A percentile compares a stretch with the other conserved stretches of the same genome.
Conservation (phyloP, 805 yeast genomes). For the Lachancea nothofagi region DNA sequence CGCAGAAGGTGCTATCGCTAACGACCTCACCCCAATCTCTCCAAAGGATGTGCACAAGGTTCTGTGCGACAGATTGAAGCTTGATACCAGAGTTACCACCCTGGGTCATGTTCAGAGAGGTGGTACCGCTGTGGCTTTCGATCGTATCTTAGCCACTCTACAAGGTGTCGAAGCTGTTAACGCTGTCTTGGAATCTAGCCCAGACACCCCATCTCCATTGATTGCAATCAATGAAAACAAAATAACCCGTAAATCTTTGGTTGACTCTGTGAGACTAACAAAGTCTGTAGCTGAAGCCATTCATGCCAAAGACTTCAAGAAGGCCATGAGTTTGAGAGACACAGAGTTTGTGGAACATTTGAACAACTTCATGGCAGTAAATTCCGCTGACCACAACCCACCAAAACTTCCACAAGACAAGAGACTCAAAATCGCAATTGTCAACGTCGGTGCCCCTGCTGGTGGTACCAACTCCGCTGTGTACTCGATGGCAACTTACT, state of each 20-base stretch:
- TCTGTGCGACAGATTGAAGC: slow-evolving; percentile 75
- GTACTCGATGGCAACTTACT: slow-evolving; percentile 82
- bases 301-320: slow-evolving; percentile 66
- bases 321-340: slow-evolving; percentile 84
- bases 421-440: slow-evolving; percentile 71
- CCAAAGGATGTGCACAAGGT: slow-evolving; percentile 77
- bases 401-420: slow-evolving; percentile 54
- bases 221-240: slow-evolving; percentile 87
- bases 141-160: slow-evolving; percentile 82
- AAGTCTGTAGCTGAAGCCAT: slow-evolving; percentile 90
- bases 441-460: slow-evolving; percentile 96
- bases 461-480: slow-evolving; percentile 93
- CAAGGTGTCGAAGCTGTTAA: slow-evolving; percentile 98
- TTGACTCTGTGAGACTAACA: slow-evolving; percentile 85
- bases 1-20: slow-evolving; percentile 95
- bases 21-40: slow-evolving; percentile 72
- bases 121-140: slow-evolving; percentile 95
- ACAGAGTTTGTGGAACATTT: slow-evolving; percentile 80
- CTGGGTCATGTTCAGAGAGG: slow-evolving; percentile 98
- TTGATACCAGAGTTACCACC: slow-evolving; percentile 92
- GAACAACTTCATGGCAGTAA: slow-evolving; percentile 63
- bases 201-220: slow-evolving; percentile 90
- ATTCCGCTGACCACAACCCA: slow-evolving; percentile 59
- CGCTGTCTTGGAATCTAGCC: slow-evolving; percentile 83
- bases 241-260: slow-evolving; percentile 74